Conservation (phyloP, 1,284 basidiomycete genomes). For the Irpex sp. region DNA sequence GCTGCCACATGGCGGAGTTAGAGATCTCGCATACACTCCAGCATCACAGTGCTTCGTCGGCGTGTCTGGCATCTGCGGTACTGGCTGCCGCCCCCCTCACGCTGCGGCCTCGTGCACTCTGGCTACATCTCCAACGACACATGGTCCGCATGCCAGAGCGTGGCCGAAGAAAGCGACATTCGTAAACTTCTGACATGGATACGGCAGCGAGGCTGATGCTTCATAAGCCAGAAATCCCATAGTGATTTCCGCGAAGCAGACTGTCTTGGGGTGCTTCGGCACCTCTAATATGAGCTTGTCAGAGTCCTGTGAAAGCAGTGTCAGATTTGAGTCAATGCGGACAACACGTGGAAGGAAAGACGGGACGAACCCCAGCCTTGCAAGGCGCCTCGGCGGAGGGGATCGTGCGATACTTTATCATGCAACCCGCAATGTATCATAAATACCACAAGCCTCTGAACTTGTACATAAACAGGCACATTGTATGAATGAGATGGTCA, state of each 20-base stretch:
- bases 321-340: not conserved
- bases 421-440: not conserved
- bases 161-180: not conserved
- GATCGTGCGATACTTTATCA: not conserved
- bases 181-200: not conserved
- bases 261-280: not conserved
- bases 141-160: not conserved
- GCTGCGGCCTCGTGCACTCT: not conserved
- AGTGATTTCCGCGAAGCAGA: not conserved
- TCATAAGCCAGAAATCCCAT: not conserved
- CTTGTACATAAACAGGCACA: no score
- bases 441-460: no score
- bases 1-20: not conserved
- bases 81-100: not conserved
- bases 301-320: not conserved
- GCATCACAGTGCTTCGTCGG: not conserved
- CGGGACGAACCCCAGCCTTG: not conserved
- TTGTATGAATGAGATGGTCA: no score
- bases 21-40: not conserved
- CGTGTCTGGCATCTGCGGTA: not conserved
- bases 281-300: not conserved
- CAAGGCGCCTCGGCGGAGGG: not conserved
- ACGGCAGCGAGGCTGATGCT: not conserved
- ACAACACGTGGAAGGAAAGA: not conserved
- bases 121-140: not conserved